Percentiles rank a stretch among this genome's conserved stretches.
Evolutionary conservation across 192 early-diverging fungal genomes (phyloP).

Genomic region (Podila epigama): DNA sequence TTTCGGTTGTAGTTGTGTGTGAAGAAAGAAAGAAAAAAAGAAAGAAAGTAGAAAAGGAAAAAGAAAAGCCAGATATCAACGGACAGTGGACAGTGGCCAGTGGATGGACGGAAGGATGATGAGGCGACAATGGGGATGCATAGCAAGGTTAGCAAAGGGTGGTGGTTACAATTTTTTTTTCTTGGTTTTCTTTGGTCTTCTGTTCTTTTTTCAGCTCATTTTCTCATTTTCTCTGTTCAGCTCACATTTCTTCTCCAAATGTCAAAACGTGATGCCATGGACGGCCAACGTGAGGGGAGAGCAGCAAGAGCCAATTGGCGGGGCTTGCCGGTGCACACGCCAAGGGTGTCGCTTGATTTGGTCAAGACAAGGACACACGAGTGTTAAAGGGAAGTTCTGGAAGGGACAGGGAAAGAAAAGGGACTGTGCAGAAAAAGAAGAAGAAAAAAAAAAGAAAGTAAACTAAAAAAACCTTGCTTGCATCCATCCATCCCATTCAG

Average conservation of each 20-base stretch:
- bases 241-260: background rate
- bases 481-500: background rate
- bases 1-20: background rate
- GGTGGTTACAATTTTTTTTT: background rate
- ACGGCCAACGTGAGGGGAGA: conserved; percentile 27
- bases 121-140: background rate
- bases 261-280: conserved; percentile 38
- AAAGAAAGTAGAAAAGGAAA: background rate
- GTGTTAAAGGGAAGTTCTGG: too few relatives aligned
- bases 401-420: too few relatives aligned
- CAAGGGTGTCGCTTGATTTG: conserved; percentile 18
- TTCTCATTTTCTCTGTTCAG: too few relatives aligned
- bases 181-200: background rate
- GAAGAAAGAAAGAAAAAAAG: background rate
- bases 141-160: background rate
- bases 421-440: background rate
- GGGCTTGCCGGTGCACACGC: conserved; percentile 24
- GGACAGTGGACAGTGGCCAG: background rate
- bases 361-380: conserved; percentile 12
- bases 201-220: too few relatives aligned
- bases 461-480: background rate
- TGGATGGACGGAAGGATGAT: background rate
- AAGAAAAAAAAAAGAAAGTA: background rate
- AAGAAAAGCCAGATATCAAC: background rate
- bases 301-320: conserved; percentile 27